phyloP scores from a whole-genome alignment of 768 basidiomycete genomes.

The Tricholoma saponaceum region DNA sequence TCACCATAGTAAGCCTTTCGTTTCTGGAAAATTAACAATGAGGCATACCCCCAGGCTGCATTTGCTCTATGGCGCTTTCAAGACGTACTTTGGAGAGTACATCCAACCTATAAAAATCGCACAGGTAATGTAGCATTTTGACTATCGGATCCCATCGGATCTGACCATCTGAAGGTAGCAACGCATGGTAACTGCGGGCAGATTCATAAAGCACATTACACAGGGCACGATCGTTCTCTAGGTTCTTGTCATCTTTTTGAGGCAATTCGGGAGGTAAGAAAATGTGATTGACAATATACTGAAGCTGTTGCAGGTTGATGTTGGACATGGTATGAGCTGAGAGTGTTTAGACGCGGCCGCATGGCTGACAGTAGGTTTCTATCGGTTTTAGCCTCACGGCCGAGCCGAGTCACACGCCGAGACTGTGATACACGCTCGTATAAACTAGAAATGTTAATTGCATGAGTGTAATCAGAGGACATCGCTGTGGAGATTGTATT shows the following conservation, averaged over 20 bases:
- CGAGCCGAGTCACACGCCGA: not conserved
- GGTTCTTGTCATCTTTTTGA: slow-evolving; percentile 25
- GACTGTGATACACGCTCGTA: not conserved
- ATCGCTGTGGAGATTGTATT: too few species aligned
- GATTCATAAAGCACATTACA: slow-evolving; percentile 14
- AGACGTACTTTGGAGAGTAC: slow-evolving; percentile 7
- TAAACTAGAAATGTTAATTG: not conserved
- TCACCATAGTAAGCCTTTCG: not conserved
- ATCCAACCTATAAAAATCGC: slow-evolving; percentile 1
- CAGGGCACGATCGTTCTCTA: slow-evolving; percentile 22
- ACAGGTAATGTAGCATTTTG: slow-evolving; percentile 26
- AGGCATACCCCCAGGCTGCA: slow-evolving; percentile 17
- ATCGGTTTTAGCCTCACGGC: not conserved
- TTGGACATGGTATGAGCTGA: not conserved
- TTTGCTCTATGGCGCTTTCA: slow-evolving; percentile 12
- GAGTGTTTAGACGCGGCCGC: not conserved
- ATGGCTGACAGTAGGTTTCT: too few species aligned
- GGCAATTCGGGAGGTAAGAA: slow-evolving; percentile 41
- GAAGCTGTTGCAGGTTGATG: not conserved
- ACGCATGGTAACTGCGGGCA: slow-evolving; percentile 14
- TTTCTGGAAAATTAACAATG: not conserved
- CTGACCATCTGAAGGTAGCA: slow-evolving; percentile 6
- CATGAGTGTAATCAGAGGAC: too few species aligned
- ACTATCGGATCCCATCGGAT: slow-evolving; percentile 25
- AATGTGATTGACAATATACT: slow-evolving; percentile 37